Evolutionary conservation across 352 stramenopile genomes (phyloP).

Genomic region (Plasmopara halstedii): DNA sequence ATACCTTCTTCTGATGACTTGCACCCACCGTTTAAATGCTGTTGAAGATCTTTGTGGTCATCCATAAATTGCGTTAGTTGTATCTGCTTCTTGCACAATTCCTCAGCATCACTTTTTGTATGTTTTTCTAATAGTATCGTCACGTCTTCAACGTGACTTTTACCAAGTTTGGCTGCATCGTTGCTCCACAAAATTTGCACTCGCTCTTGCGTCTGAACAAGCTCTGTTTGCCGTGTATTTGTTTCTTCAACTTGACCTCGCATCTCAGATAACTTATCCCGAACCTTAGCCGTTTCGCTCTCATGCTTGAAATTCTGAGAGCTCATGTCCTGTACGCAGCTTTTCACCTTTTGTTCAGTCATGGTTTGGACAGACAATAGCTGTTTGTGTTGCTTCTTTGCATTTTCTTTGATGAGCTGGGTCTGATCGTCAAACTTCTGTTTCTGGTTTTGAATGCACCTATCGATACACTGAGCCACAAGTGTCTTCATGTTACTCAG

Average conservation of each 20-base stretch:
- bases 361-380: slow-evolving; percentile 26
- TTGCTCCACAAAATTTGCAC: slow-evolving; percentile 15
- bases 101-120: slow-evolving; percentile 4
- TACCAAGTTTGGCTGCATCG: slow-evolving; percentile 3
- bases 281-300: slow-evolving; percentile 15
- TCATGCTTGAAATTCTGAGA: slow-evolving; percentile 28
- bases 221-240: slow-evolving; percentile 13
- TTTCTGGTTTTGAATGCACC: slow-evolving; percentile 30
- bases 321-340: slow-evolving; percentile 25
- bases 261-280: slow-evolving; percentile 22
- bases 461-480: slow-evolving; percentile 36
- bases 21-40: slow-evolving; percentile 18
- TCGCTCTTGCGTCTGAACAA: slow-evolving; percentile 19
- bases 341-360: slow-evolving; percentile 31
- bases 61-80: slow-evolving; percentile 23
- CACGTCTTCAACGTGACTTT: slow-evolving; percentile 10
- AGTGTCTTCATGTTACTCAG: slow-evolving; percentile 39
- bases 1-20: slow-evolving; percentile 24
- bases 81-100: slow-evolving; percentile 12
- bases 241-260: slow-evolving; percentile 12
- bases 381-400: slow-evolving; percentile 28
- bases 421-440: slow-evolving; percentile 41
- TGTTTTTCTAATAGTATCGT: slow-evolving; percentile 22
- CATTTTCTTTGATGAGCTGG: slow-evolving; percentile 29
- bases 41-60: slow-evolving; percentile 22